Evolutionary conservation across 345 rosid genomes (phyloP).

Genomic region (Iberis pinnata): DNA sequence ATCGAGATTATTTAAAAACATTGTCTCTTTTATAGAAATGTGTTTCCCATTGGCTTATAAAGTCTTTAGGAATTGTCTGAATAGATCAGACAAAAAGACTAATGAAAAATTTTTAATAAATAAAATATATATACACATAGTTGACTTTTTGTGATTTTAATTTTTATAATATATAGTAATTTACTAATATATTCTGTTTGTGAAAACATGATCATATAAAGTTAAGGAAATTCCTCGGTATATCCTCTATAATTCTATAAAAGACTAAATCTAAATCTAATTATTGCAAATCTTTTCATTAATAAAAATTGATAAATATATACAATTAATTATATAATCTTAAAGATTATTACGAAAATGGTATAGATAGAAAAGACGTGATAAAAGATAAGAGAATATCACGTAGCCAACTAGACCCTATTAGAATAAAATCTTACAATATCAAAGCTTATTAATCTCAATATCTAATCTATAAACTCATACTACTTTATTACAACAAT

Average conservation of each 20-base stretch:
- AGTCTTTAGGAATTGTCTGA: slow-evolving; percentile 20
- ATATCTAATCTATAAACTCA: background rate
- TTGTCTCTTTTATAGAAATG: too few species aligned
- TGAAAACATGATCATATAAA: slow-evolving; percentile 16
- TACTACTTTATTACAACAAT: background rate
- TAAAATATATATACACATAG: slow-evolving; percentile 19
- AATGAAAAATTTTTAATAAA: background rate
- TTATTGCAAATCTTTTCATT: background rate
- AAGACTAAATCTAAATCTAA: background rate
- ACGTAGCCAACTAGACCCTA: slow-evolving; percentile 26
- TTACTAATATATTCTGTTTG: background rate
- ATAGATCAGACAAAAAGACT: slow-evolving; percentile 19
- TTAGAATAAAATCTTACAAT: slow-evolving; percentile 7
- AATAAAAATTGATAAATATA: background rate
- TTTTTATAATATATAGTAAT: background rate
- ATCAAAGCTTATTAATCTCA: too few species aligned
- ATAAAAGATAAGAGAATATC: slow-evolving; percentile 14
- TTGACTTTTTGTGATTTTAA: slow-evolving; percentile 20
- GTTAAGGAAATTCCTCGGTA: slow-evolving; percentile 5
- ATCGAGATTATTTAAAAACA: too few species aligned
- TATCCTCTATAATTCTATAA: slow-evolving; percentile 15
- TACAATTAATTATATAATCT: background rate
- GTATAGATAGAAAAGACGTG: too few species aligned
- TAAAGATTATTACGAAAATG: background rate
- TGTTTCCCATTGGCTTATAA: slow-evolving; percentile 22